Conservation (phyloP, 2,329 filamentous ascomycete genomes). For the Pseudogymnoascus sp. region DNA sequence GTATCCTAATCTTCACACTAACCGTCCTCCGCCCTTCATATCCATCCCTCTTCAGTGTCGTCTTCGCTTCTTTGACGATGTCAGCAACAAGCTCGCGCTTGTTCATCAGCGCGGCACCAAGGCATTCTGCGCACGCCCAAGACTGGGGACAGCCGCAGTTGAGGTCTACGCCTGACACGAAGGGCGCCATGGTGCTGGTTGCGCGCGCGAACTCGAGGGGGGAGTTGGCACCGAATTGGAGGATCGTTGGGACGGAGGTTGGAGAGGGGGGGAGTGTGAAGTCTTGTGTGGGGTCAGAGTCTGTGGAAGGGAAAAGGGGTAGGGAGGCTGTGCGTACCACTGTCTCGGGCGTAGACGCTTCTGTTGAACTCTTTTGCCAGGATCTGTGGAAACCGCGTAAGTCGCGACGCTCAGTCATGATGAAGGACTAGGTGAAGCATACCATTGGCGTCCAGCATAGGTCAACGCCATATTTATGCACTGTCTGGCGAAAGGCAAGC, state of each 20-base stretch:
- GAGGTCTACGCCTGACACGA: slow-evolving; percentile 57
- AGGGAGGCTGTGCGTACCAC: slow-evolving; percentile 36
- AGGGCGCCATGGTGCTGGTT: slow-evolving; percentile 53
- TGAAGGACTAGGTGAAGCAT: slow-evolving; percentile 1
- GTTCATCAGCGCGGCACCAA: slow-evolving; percentile 65
- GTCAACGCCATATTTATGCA: slow-evolving; percentile 57
- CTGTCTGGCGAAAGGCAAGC: slow-evolving; percentile 63
- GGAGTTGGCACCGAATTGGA: slow-evolving; percentile 59
- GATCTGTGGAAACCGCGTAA: slow-evolving; percentile 31
- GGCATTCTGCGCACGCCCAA: slow-evolving; percentile 61
- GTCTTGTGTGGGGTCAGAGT: slow-evolving; percentile 36
- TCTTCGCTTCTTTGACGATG: slow-evolving; percentile 54
- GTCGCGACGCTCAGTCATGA: background rate
- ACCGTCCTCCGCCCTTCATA: slow-evolving; percentile 46
- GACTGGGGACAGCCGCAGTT: slow-evolving; percentile 69
- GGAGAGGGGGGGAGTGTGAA: slow-evolving; percentile 51
- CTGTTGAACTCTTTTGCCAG: slow-evolving; percentile 63
- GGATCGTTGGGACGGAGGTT: slow-evolving; percentile 52
- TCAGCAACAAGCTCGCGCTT: slow-evolving; percentile 56
- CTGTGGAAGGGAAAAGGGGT: background rate
- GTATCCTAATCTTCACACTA: slow-evolving; percentile 64
- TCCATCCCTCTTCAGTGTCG: slow-evolving; percentile 43
- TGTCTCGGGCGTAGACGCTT: slow-evolving; percentile 50
- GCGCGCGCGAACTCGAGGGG: slow-evolving; percentile 56
- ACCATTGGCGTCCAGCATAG: slow-evolving; percentile 66